Evolutionary conservation across 1,284 basidiomycete genomes (phyloP).

Genomic region (Cryptococcus deneoformans): DNA sequence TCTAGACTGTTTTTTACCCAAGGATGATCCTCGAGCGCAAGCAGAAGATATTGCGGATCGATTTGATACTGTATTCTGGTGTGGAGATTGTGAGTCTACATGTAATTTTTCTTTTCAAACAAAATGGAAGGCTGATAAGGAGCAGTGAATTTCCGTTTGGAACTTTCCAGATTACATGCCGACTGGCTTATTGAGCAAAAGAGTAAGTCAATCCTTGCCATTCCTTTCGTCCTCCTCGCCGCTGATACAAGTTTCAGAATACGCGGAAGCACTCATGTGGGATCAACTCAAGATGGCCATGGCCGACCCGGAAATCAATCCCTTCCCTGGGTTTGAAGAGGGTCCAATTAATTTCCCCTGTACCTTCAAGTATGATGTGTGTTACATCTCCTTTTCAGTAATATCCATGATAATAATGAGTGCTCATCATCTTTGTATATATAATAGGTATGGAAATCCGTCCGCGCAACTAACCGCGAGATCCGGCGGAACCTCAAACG

Average conservation of each 20-base stretch:
- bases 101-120: background rate
- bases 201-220: constrained; percentile 20
- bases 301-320: constrained; percentile 35
- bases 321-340: constrained; percentile 53
- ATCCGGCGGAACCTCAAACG: constrained; percentile 29
- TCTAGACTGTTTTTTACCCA: constrained; percentile 54
- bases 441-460: constrained; percentile 47
- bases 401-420: too few species aligned
- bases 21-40: constrained; percentile 34
- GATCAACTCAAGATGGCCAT: constrained; percentile 55
- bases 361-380: constrained; percentile 54
- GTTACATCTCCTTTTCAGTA: background rate
- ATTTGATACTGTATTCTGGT: constrained; percentile 57
- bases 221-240: too few species aligned
- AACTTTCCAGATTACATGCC: constrained; percentile 54
- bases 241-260: constrained; percentile 28
- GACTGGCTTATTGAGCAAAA: constrained; percentile 57
- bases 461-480: constrained; percentile 46
- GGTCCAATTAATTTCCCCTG: constrained; percentile 49
- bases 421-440: background rate
- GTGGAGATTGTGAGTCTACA: constrained; percentile 51
- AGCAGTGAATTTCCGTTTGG: constrained; percentile 54
- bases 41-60: constrained; percentile 52
- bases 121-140: background rate
- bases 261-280: constrained; percentile 53